These are phyloP conservation scores for Clitopilus hobsonii DNA, from an alignment of 768 basidiomycete genomes.

Conservation along the genomic window DNA sequence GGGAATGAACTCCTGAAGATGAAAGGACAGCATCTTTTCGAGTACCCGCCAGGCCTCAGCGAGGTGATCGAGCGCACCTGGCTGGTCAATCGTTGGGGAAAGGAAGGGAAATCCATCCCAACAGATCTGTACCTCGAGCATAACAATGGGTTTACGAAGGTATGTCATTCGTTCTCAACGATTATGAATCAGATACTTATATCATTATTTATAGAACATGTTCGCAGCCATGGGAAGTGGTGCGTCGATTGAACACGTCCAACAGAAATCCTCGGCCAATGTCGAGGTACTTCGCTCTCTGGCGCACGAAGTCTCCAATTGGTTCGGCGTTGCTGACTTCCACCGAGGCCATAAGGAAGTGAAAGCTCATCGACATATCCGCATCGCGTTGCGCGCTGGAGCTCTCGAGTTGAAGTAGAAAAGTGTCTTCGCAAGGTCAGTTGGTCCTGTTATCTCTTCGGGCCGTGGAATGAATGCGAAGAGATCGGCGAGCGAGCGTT, in stretches of 20 bases:
- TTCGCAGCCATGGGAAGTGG: conserved; percentile 10
- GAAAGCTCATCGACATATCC: neutral
- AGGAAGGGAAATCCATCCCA: conserved; percentile 18
- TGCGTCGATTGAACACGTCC: conserved; percentile 11
- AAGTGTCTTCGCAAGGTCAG: neutral
- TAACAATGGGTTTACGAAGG: conserved; percentile 13
- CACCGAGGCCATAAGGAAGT: conserved; percentile 1
- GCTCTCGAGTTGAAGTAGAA: conserved; percentile 1
- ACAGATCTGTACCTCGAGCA: conserved; percentile 26
- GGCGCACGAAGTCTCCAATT: conserved; percentile 1
- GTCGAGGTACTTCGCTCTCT: conserved; percentile 7
- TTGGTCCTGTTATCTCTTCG: neutral
- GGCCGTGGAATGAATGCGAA: conserved; percentile 2
- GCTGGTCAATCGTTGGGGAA: conserved; percentile 24
- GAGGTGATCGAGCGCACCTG: conserved; percentile 17
- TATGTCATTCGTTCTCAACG: neutral
- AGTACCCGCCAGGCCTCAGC: conserved; percentile 9
- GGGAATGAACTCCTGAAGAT: conserved; percentile 21
- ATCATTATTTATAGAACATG: too few relatives aligned
- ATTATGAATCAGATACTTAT: too few relatives aligned
- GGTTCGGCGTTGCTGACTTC: conserved; percentile 1
- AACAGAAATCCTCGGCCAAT: conserved; percentile 9
- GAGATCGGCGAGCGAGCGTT: conserved; percentile 5
- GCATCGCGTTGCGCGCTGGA: neutral
- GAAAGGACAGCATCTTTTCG: conserved; percentile 16